A percentile compares a stretch with the other conserved stretches of the same genome.
phyloP scores from a whole-genome alignment of 1,284 basidiomycete species.

The Trichosporon sp. region DNA sequence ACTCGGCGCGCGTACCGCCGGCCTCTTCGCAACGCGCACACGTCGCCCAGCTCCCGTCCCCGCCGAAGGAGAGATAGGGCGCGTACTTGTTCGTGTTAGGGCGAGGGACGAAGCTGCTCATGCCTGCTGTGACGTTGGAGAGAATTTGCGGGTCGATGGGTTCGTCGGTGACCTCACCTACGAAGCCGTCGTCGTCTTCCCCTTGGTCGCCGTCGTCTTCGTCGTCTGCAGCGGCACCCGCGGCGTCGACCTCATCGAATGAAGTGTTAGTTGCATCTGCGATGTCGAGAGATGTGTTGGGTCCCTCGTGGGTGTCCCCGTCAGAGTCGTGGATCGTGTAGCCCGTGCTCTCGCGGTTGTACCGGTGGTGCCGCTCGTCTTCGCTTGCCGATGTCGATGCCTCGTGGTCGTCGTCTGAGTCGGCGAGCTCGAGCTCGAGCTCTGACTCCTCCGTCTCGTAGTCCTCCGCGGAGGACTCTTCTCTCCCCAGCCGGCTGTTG shows the following conservation, averaged over 20 bases:
- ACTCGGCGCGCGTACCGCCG: not conserved
- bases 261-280: not conserved
- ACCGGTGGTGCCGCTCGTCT: not conserved
- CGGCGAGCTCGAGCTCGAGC: not conserved
- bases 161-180: not conserved
- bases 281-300: not conserved
- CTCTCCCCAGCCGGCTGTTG: not conserved
- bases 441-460: not conserved
- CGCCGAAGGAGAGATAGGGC: not conserved
- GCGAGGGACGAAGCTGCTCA: not conserved
- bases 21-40: slow-evolving; percentile 1
- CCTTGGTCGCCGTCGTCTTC: not conserved
- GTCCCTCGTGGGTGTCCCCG: not conserved
- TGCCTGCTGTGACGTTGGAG: not conserved
- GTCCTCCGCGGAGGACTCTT: not conserved
- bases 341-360: not conserved
- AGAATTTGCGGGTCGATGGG: not conserved
- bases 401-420: not conserved
- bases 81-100: not conserved
- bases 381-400: not conserved
- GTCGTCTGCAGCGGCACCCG: not conserved
- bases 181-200: not conserved
- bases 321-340: not conserved
- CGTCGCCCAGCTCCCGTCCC: not conserved
- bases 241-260: not conserved